Base-by-base conservation (phyloP, 2,329 filamentous ascomycete genomes). In the Huntiella bhutanensis region DNA sequence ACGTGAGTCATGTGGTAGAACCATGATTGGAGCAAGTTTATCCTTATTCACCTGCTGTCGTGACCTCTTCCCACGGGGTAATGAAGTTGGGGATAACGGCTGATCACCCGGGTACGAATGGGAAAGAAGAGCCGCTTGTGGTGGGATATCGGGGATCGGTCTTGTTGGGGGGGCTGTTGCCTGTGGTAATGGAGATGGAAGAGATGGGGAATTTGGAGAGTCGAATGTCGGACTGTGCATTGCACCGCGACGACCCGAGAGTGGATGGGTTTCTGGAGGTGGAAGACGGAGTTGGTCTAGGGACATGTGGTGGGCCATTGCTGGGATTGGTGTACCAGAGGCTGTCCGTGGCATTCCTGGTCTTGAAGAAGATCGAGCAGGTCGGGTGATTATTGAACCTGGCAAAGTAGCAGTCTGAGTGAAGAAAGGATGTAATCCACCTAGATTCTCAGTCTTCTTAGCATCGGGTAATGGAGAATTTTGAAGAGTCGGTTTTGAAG, bases 131-230 rank as follows among this genome's bases (percentile, higher is more conserved):
- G 48, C 44, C 2, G 44, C 48, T 41, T 50, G 48, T 6, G 45
- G 49, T 13, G 49, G 49, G 10, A 50, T 50, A 35, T 48, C 49
- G 3, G 49, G 49, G 8, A 47, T 44, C 2, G 48, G 48, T 2
- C 48, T 35, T 19, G 43, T 37, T 10, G 48, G 48, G 4, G 35
- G 36, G 12, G 48, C 33, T 40, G 6, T 41, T 46, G 19, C 38
- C 45, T 10, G 48, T 50, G 4, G 48, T 44, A 8, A 45, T 37
- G 15, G 44, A 38, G 10, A 37, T 47, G 35, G 47, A 41, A 4
- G 45, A 50, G 33, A 47, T 44, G 3, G 44, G 19, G 36, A 41
- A 50, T 11, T 45, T 36, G 37, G 44, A 44, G 4, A 44, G 41
- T 19, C 48, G 44, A 16, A 41, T 33, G 40, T 22, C 3, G 44